Base-by-base conservation (phyloP, 2,329 filamentous ascomycete genomes). In the Chaetomiaceae sp. region DNA sequence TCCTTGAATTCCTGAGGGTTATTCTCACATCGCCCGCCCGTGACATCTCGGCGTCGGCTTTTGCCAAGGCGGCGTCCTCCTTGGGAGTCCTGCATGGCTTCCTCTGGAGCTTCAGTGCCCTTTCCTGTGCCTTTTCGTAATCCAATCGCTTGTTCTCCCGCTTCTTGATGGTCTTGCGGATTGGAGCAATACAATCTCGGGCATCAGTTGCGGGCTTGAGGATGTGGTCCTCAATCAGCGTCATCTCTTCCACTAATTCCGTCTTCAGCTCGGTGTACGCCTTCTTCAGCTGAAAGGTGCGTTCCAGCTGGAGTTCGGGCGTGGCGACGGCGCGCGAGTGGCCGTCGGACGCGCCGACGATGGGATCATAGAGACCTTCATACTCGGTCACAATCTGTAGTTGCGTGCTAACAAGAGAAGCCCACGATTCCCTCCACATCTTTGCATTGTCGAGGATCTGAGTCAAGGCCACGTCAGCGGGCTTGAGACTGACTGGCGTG, bases 111-210 rank as follows among this genome's bases (percentile, higher is more conserved):
- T 81, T 82, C 64, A 87, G 85, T 32, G 85, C 83, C 57, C 84
- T 83, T 61, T 84, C 81, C 67, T 89, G 84, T 60, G 85, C 85
- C 61, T 87, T 82, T 69, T 95, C 90, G 65, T 84, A 94, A 66
- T 95, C 90, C 54, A 91, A 67, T 48, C 89, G 85, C 70, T 84
- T 88, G 63, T 91, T 87, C 65, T 94, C 88, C 42, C 90, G 77
- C 69, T 89, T 90, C 72, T 92, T 94, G 64, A 95, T 89, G 1
- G 84, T 85, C 71, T 90, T 94, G 64, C 87, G 85, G 66, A 94
- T 76, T 2, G 86, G 84, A 59, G 84, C 81, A 55, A 92, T 76
- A 49, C 73, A 80, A 48, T 85, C 81, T 62, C 82, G 86, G 7
- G 86, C 86, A 48, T 86, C 79, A 53, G 80, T 81, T 4, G 85